Evolutionary conservation across 257 asterid genomes (phyloP).

Genomic region (Primulina huaijiensis): DNA sequence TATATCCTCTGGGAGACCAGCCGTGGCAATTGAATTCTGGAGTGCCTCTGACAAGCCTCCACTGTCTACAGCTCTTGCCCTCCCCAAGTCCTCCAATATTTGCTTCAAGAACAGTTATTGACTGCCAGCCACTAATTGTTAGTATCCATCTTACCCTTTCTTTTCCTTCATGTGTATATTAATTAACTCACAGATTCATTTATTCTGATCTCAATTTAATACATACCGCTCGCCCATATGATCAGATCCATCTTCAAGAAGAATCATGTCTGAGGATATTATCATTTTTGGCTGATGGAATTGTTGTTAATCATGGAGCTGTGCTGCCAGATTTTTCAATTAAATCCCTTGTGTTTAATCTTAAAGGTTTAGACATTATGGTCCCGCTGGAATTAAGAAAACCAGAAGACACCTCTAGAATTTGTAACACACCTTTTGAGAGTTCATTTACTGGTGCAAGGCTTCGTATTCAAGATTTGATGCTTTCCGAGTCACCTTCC

Average conservation of each 20-base stretch:
- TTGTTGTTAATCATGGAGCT: slow-evolving; percentile 63
- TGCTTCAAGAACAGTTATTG: slow-evolving; percentile 78
- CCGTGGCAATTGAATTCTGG: slow-evolving; percentile 54
- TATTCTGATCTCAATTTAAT: slow-evolving; percentile 17
- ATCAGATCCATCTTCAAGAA: slow-evolving; percentile 95
- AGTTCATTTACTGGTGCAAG: slow-evolving; percentile 84
- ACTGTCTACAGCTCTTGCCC: slow-evolving; percentile 81
- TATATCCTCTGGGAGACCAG: slow-evolving; percentile 84
- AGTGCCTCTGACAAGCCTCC: slow-evolving; percentile 69
- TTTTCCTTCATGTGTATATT: slow-evolving; percentile 8
- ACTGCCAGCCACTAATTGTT: slow-evolving; percentile 91
- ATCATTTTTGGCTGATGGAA: slow-evolving; percentile 92
- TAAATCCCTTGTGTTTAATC: slow-evolving; percentile 51
- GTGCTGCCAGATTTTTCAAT: slow-evolving; percentile 72
- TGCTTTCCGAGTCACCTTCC: slow-evolving; percentile 77
- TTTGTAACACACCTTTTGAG: slow-evolving; percentile 34
- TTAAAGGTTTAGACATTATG: slow-evolving; percentile 70
- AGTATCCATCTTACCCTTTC: slow-evolving; percentile 19
- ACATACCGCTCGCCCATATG: slow-evolving; percentile 26
- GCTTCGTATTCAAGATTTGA: slow-evolving; percentile 71
- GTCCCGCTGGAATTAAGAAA: slow-evolving; percentile 61
- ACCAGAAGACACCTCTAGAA: slow-evolving; percentile 35
- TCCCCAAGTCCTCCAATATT: slow-evolving; percentile 82
- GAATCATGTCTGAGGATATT: slow-evolving; percentile 93
- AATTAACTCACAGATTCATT: neutral